phyloP scores from a whole-genome alignment of 2,329 filamentous ascomycete species.

The Macrophomina phaseolina region DNA sequence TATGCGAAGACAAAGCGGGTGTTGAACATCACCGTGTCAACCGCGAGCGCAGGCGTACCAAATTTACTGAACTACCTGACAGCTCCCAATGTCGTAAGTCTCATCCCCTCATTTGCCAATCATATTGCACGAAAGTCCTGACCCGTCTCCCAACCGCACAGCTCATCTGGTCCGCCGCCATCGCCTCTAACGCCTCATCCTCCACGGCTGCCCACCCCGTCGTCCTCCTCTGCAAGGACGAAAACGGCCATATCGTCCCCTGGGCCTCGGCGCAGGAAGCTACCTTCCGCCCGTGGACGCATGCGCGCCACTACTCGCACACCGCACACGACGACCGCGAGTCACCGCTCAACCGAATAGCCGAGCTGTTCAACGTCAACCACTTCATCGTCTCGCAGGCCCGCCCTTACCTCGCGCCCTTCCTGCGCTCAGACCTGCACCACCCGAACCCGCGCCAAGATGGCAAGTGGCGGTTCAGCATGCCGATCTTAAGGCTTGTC shows the following conservation, averaged over 20 bases:
- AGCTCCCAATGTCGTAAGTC: slow-evolving; percentile 84
- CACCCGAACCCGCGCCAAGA: slow-evolving; percentile 67
- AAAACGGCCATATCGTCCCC: slow-evolving; percentile 72
- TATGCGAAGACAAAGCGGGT: slow-evolving; percentile 84
- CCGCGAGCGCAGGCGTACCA: slow-evolving; percentile 76
- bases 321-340: slow-evolving; percentile 68
- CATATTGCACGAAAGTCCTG: slow-evolving; percentile 17
- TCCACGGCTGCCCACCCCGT: slow-evolving; percentile 70
- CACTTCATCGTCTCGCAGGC: slow-evolving; percentile 96
- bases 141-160: slow-evolving; percentile 38
- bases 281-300: slow-evolving; percentile 72
- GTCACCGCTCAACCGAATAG: slow-evolving; percentile 72
- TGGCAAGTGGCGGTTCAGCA: slow-evolving; percentile 63
- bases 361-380: slow-evolving; percentile 89
- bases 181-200: slow-evolving; percentile 74
- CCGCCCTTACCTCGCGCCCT: slow-evolving; percentile 85
- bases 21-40: slow-evolving; percentile 89
- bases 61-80: slow-evolving; percentile 91
- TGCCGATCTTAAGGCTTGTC: slow-evolving; percentile 67
- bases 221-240: slow-evolving; percentile 78
- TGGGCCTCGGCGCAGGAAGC: slow-evolving; percentile 69
- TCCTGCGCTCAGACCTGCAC: slow-evolving; percentile 80
- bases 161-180: slow-evolving; percentile 80
- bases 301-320: slow-evolving; percentile 37
- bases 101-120: not conserved